These are phyloP conservation scores for Mayamaea pseudoterrestris DNA, from an alignment of 108 stramenopile species.

Conservation along the genomic window DNA sequence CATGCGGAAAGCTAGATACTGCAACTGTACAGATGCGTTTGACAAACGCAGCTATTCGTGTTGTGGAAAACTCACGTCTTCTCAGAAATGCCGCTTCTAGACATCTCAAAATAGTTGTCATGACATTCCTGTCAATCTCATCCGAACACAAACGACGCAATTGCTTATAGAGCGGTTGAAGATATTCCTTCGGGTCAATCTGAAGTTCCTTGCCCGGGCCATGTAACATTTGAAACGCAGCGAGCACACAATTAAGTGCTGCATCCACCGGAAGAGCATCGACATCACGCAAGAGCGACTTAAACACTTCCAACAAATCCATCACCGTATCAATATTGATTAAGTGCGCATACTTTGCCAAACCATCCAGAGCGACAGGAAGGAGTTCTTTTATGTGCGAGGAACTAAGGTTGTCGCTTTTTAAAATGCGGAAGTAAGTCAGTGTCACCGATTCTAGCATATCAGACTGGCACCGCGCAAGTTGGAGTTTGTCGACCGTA, in stretches of 20 bases:
- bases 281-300: constrained; percentile 44
- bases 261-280: constrained; percentile 60
- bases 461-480: constrained; percentile 65
- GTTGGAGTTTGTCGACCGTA: constrained; percentile 56
- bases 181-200: constrained; percentile 74
- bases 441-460: constrained; percentile 61
- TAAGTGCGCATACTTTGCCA: constrained; percentile 80
- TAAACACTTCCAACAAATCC: constrained; percentile 66
- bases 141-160: constrained; percentile 28
- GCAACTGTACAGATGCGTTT: constrained; percentile 62
- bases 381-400: constrained; percentile 26
- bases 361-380: constrained; percentile 63
- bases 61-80: constrained; percentile 60
- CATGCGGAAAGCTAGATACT: constrained; percentile 46
- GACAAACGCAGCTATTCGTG: constrained; percentile 63
- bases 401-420: constrained; percentile 23
- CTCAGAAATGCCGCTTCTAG: constrained; percentile 65
- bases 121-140: constrained; percentile 12
- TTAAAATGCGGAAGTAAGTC: constrained; percentile 80
- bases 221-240: constrained; percentile 69
- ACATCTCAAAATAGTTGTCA: constrained; percentile 43
- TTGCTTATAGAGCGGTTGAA: constrained; percentile 66
- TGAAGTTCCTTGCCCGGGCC: constrained; percentile 76
- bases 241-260: constrained; percentile 65
- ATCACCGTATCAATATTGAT: constrained; percentile 76